Evolutionary conservation across 2,329 filamentous ascomycete genomes (phyloP), one percentile per base, ranked within the genome.

Genomic region (Chrysoporthe puriensis): DNA sequence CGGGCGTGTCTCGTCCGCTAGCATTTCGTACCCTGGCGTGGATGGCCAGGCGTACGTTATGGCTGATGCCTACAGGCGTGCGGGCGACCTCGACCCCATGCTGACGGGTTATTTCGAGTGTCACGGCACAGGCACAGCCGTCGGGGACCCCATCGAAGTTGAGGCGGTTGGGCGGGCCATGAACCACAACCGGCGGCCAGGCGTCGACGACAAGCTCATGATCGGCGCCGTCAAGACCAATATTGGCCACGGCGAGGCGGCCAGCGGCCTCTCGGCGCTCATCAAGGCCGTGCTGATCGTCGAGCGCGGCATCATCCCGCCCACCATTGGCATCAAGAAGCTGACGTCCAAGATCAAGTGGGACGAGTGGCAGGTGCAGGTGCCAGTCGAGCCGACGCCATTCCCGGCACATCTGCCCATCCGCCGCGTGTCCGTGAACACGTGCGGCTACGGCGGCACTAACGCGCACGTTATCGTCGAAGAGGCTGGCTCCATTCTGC

Each of bases 11-110:
- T 71, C 70, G 26, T 26, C 72, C 14, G 77, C 71, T 1, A 73
- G 73, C n/a, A 75, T 77, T 14, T 73, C 75, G 6, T 67, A 73
- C 13, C 71, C 78, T 63, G 70, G 74, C 67, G 66, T 69, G 3
- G 71, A 71, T 1, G 61, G 66, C 16, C 66, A 64, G 13, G 79
- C 78, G 69, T 75, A 70, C 5, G 74, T 84, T 40, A 84, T 84
- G 73, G 73, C 77, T 63, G 75, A 78, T 46, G 79, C 81, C 2
- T 89, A 88, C 70, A 68, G 72, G 4, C 76, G 76, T 11, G 80
- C 81, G 0, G 82, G 79, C 1, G 36, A 40, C 9, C 36, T 40
- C 36, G 36, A 40, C 56, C 79, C 80, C 34, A 66, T 73, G 1
- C 77, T 83, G 43, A 76, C 74, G 0, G 72, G 61, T 4, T 74